These are phyloP conservation scores for Hanseniaspora valbyensis DNA, from an alignment of 805 yeast genomes.

Conservation along the genomic window DNA sequence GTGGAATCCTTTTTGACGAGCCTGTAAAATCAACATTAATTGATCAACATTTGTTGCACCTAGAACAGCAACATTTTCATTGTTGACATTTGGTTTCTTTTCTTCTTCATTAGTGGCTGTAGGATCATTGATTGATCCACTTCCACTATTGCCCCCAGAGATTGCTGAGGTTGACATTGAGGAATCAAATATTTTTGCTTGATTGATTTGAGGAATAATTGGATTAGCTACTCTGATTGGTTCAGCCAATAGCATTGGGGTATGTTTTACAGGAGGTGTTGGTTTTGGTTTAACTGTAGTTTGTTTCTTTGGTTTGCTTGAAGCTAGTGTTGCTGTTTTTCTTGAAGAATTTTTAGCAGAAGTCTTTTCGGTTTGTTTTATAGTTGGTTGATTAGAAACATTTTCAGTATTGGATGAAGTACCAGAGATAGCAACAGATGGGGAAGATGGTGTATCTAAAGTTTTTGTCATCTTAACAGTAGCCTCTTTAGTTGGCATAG, in stretches of 20 bases:
- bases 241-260: constrained; percentile 6
- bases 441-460: no score
- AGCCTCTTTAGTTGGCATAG: not conserved
- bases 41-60: constrained; percentile 89
- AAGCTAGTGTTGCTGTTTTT: not conserved
- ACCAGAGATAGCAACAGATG: no score
- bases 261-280: not conserved
- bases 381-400: no score
- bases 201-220: constrained; percentile 5
- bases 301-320: not conserved
- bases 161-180: not conserved
- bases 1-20: constrained; percentile 66
- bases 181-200: not conserved
- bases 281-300: not conserved
- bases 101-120: not conserved
- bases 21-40: constrained; percentile 81
- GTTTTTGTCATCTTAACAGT: not conserved
- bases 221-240: constrained; percentile 15
- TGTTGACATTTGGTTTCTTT: constrained; percentile 20
- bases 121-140: not conserved
- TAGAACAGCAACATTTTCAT: constrained; percentile 56
- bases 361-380: no score
- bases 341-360: not conserved
- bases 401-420: no score
- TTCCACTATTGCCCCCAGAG: not conserved